Evolutionary conservation across 2,329 filamentous ascomycete genomes (phyloP).

Genomic region (Fusarium sp.): DNA sequence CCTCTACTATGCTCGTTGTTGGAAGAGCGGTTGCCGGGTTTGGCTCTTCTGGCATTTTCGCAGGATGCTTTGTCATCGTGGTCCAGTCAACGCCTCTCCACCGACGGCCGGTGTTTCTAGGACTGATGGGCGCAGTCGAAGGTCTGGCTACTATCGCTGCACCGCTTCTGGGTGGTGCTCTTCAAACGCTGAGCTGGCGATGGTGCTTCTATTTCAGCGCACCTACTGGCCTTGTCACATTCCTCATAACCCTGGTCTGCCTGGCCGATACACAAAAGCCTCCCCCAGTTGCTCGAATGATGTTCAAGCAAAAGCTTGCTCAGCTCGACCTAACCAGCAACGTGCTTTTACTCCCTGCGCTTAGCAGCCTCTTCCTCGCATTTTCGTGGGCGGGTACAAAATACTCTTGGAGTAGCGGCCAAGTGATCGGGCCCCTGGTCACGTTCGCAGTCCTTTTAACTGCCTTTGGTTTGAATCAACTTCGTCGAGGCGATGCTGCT

Average conservation of each 20-base stretch:
- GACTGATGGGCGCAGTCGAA: constrained; percentile 25
- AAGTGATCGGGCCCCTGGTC: constrained; percentile 46
- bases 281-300: rapidly evolving
- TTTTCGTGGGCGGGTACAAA: constrained; percentile 58
- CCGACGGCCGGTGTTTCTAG: constrained; percentile 11
- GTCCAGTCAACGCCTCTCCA: neutral
- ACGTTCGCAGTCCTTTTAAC: neutral
- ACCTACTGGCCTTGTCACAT: constrained; percentile 33
- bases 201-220: constrained; percentile 53
- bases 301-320: neutral
- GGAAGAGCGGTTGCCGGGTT: constrained; percentile 59
- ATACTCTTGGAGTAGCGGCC: constrained; percentile 41
- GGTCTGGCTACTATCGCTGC: constrained; percentile 34
- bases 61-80: constrained; percentile 45
- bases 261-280: constrained; percentile 6
- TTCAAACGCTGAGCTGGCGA: constrained; percentile 48
- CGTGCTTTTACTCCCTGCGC: constrained; percentile 44
- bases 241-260: constrained; percentile 13
- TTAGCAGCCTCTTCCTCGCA: constrained; percentile 59
- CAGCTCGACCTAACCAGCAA: constrained; percentile 43
- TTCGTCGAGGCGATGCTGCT: constrained; percentile 36
- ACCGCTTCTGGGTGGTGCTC: constrained; percentile 44
- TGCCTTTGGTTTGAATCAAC: neutral
- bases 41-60: constrained; percentile 56
- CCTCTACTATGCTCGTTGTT: constrained; percentile 56